Percentiles rank a stretch among this genome's conserved stretches.
Evolutionary conservation across 768 basidiomycete genomes (phyloP).

Genomic region (Mrakia blollopis): DNA sequence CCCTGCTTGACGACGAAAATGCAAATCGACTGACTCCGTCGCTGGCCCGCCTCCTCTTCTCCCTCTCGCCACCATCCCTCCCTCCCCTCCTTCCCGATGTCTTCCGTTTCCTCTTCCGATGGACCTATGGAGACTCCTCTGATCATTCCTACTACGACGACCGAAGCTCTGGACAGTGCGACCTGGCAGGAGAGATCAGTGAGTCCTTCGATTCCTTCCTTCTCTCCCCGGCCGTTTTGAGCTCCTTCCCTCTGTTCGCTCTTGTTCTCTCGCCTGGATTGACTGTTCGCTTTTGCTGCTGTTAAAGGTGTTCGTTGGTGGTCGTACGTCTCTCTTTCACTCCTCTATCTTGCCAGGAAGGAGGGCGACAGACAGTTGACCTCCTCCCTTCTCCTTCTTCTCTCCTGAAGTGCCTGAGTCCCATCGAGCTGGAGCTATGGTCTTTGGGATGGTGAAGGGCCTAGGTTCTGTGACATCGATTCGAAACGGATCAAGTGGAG

Average conservation of each 20-base stretch:
- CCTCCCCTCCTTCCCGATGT: background rate
- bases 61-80: background rate
- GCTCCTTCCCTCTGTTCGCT: background rate
- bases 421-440: conserved; percentile 5
- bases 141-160: background rate
- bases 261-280: background rate
- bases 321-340: background rate
- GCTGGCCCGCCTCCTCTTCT: too few species aligned
- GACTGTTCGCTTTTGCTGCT: background rate
- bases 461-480: background rate
- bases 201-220: background rate
- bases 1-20: too few species aligned
- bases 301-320: background rate
- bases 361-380: background rate
- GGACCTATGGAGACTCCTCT: background rate
- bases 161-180: background rate
- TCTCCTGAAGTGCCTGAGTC: background rate
- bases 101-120: conserved; percentile 8
- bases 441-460: background rate
- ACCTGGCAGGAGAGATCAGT: conserved; percentile 13
- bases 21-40: too few species aligned
- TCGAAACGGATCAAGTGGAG: conserved; percentile 7
- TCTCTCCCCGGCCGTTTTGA: background rate
- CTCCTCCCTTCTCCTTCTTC: background rate
- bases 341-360: background rate